Evolutionary conservation across 225 moss, liverwort and hornwort species (phyloP).

Genomic region (Rhytidiadelphus loreus): DNA sequence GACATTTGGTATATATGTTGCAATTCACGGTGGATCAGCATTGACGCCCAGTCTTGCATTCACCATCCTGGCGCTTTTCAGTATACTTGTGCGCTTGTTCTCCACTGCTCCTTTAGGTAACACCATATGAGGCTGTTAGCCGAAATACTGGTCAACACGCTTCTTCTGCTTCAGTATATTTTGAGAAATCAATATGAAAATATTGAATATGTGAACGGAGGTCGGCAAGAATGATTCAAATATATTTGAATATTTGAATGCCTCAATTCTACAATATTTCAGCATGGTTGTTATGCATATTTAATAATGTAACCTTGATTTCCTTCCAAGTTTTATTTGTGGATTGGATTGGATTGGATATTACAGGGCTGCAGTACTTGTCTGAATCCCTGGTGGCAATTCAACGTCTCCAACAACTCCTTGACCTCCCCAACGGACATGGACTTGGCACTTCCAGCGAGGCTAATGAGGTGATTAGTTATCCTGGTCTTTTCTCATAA

Average conservation of each 20-base stretch:
- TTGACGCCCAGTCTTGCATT: constrained; percentile 40
- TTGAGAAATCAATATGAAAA: not conserved
- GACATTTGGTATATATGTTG: constrained; percentile 45
- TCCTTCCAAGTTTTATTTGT: not conserved
- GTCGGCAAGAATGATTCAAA: not conserved
- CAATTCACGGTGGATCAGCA: constrained; percentile 16
- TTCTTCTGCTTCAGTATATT: not conserved
- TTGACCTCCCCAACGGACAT: constrained; percentile 56
- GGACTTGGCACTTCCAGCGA: not conserved
- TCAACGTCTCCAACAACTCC: constrained; percentile 45
- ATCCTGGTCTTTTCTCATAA: no score
- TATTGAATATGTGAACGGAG: not conserved
- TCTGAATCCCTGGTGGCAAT: constrained; percentile 48
- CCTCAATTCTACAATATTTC: not conserved
- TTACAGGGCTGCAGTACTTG: constrained; percentile 17
- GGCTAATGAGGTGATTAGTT: constrained; percentile 3
- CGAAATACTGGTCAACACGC: not conserved
- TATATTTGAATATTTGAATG: not conserved
- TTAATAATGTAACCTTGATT: not conserved
- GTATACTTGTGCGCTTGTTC: constrained; percentile 45
- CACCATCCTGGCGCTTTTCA: constrained; percentile 47
- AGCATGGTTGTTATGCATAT: not conserved
- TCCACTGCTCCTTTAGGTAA: constrained; percentile 33
- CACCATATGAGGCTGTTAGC: not conserved
- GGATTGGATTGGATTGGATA: not conserved